Evolutionary conservation across 2,329 filamentous ascomycete genomes (phyloP).

Genomic region (Pseudogymnoascus sp.): DNA sequence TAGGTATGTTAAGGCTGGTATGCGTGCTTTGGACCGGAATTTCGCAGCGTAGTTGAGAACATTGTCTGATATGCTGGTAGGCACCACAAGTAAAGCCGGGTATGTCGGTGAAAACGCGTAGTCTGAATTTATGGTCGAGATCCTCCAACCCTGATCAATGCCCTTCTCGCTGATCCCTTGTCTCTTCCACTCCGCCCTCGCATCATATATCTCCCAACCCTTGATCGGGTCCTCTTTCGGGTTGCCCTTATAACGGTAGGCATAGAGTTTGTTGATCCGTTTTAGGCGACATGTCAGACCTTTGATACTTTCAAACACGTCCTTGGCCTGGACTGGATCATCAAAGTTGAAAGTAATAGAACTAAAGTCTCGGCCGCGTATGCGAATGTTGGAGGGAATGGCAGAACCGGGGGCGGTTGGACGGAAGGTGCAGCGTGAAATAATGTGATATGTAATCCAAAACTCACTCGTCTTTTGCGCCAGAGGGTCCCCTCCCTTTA

Average conservation of each 20-base stretch:
- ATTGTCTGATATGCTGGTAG: slow-evolving; percentile 88
- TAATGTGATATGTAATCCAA: slow-evolving; percentile 94
- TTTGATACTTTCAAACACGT: slow-evolving; percentile 82
- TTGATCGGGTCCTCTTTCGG: slow-evolving; percentile 65
- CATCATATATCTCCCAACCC: slow-evolving; percentile 80
- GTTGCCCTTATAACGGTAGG: slow-evolving; percentile 75
- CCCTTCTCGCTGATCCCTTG: slow-evolving; percentile 80
- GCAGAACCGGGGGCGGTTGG: slow-evolving; percentile 62
- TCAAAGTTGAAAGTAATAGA: slow-evolving; percentile 86
- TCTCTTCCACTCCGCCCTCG: slow-evolving; percentile 74
- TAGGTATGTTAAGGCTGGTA: slow-evolving; percentile 88
- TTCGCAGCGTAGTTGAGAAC: slow-evolving; percentile 86
- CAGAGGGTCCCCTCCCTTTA: slow-evolving; percentile 30
- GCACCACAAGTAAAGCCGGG: slow-evolving; percentile 75
- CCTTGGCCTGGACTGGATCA: slow-evolving; percentile 64
- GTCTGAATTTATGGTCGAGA: slow-evolving; percentile 82
- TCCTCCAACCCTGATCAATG: slow-evolving; percentile 75
- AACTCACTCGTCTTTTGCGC: slow-evolving; percentile 54
- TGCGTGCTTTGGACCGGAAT: slow-evolving; percentile 81
- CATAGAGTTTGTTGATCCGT: slow-evolving; percentile 80
- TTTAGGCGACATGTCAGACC: slow-evolving; percentile 73
- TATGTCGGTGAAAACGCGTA: slow-evolving; percentile 92
- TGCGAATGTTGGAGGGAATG: slow-evolving; percentile 71
- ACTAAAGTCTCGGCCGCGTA: slow-evolving; percentile 88
- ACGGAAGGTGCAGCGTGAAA: slow-evolving; percentile 70